phyloP scores from a whole-genome alignment of 140 eudicot genomes.

The Bidens hawaiensis region DNA sequence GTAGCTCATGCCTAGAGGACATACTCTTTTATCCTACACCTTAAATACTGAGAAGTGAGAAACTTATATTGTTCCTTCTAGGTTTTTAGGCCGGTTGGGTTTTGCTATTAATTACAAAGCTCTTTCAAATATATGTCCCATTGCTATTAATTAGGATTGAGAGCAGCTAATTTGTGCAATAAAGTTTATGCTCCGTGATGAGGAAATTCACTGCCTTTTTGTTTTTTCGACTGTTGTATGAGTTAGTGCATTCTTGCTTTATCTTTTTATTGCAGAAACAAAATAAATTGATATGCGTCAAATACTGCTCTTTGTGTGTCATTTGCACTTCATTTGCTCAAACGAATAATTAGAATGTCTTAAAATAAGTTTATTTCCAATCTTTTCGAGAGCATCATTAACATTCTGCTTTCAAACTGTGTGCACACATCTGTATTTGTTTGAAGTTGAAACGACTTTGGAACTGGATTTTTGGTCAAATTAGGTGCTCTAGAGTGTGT shows the following conservation, averaged over 20 bases:
- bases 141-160: no score
- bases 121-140: no score
- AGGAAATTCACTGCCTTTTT: background rate
- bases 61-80: no score
- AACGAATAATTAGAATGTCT: background rate
- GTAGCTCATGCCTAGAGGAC: no score
- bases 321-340: no score
- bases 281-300: background rate
- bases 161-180: background rate
- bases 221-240: background rate
- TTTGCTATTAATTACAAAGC: background rate
- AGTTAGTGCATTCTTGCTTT: background rate
- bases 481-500: constrained; percentile 5
- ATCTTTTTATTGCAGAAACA: background rate
- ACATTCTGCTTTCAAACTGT: background rate
- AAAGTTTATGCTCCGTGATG: background rate
- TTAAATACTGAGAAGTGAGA: no score
- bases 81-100: background rate
- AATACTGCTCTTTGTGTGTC: background rate
- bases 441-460: background rate
- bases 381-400: background rate
- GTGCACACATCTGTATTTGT: background rate
- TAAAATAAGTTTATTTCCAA: background rate
- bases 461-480: background rate
- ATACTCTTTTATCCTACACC: no score